Evolutionary conservation across 257 asterid species (phyloP).

Genomic region (Sherardia arvensis): DNA sequence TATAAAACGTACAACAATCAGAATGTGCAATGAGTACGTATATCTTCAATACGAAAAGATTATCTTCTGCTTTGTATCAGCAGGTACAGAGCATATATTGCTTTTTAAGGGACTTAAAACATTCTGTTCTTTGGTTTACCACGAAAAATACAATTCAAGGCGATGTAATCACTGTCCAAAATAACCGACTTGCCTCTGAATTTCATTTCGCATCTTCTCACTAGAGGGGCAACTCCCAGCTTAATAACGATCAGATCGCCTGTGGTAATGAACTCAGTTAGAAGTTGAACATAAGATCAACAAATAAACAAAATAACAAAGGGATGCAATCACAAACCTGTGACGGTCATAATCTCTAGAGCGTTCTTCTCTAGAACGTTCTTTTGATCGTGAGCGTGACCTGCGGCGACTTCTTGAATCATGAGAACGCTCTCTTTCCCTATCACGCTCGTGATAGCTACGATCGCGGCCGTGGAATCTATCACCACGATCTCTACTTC

Average conservation of each 20-base stretch:
- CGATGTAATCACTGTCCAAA: not conserved
- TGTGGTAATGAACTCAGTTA: slow-evolving; percentile 16
- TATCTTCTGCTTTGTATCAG: not conserved
- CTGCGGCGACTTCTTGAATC: slow-evolving; percentile 74
- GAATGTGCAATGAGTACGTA: too few species aligned
- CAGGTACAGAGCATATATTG: not conserved
- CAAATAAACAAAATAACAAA: not conserved
- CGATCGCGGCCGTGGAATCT: slow-evolving; percentile 26
- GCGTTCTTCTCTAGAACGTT: slow-evolving; percentile 82
- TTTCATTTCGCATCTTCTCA: slow-evolving; percentile 3
- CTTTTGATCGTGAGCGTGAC: slow-evolving; percentile 83
- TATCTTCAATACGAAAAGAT: not conserved
- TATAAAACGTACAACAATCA: too few species aligned
- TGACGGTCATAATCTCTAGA: slow-evolving; percentile 83
- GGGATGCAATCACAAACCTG: slow-evolving; percentile 38
- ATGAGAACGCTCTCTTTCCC: slow-evolving; percentile 63
- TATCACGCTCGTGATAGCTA: slow-evolving; percentile 46
- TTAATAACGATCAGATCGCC: slow-evolving; percentile 53
- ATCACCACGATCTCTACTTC: slow-evolving; percentile 48
- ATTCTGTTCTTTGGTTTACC: not conserved
- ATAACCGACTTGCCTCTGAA: not conserved
- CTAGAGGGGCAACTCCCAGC: slow-evolving; percentile 1
- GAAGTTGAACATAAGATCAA: not conserved
- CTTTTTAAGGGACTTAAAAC: not conserved
- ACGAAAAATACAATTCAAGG: not conserved